Evolutionary conservation across 169 alveolate genomes (phyloP), one percentile per base, ranked within the genome.

Genomic region (Plasmodium falciparum): DNA sequence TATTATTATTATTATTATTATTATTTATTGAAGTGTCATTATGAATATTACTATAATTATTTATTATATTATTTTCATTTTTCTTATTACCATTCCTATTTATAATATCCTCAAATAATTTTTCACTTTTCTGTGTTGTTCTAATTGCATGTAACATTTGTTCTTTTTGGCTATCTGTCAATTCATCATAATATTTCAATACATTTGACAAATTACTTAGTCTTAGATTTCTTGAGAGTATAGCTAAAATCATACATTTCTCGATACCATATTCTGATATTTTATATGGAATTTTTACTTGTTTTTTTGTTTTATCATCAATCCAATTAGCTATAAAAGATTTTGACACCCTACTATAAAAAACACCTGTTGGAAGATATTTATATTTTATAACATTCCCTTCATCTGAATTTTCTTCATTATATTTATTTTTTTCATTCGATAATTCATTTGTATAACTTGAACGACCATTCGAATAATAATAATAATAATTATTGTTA

Each of bases 241-340:
- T 80, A 49, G 90, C 90, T 58, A 80, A 69, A 47, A 80, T 80
- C 90, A 80, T 80, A 80, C 90, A 56, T 58, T 80, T 80, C 59
- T 80, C 90, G 2, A 80, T 71, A 8, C 90, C 90, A 49, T 69
- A 80, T 54, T 80, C 90, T n/a, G 90, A 58, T 24, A 80, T 80
- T 72, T 80, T 80, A 43, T 80, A 80, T 56, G 90, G 90, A 49
- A 80, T 69, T 80, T 80, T 80, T 39, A 80, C 69, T 80, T 80
- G 90, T 24, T 80, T 80, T 33, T 69, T 80, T 6, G 90, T 62
- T 80, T 69, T 80, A 43, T 80, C 74, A 56, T 80, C 90, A 52
- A 80, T 80, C 90, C 90, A 80, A 26, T 80, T 80, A 47, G 90
- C 90, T 56, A 80, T 80, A 50, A 80, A 80, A 24, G 90, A 80